Evolutionary conservation across 805 yeast species (phyloP).

Genomic region (Babjeviella inositovora): DNA sequence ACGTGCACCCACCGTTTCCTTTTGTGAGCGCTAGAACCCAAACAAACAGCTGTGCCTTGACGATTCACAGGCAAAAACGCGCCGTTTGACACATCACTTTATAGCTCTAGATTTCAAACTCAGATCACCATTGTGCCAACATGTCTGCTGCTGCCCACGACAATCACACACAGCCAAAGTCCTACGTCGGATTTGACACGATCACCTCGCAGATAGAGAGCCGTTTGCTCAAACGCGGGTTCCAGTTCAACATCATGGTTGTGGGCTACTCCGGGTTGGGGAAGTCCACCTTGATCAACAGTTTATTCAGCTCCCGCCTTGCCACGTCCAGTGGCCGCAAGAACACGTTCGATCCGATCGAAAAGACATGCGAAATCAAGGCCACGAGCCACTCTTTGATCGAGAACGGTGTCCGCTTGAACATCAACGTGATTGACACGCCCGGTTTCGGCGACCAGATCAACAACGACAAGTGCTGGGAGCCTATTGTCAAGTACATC

Average conservation of each 20-base stretch:
- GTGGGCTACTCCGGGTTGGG: constrained; percentile 94
- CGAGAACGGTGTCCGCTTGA: constrained; percentile 80
- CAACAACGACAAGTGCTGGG: constrained; percentile 93
- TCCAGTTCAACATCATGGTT: constrained; percentile 85
- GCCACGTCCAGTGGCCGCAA: constrained; percentile 63
- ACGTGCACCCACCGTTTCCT: too few species aligned
- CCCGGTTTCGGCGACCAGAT: constrained; percentile 98
- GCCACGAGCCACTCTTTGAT: constrained; percentile 52
- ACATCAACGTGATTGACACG: constrained; percentile 83
- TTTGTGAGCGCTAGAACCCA: too few species aligned
- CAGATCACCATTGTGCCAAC: too few species aligned
- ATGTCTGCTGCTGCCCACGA: constrained; percentile 1
- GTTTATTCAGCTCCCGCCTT: constrained; percentile 74
- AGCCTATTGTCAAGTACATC: constrained; percentile 83
- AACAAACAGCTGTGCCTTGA: too few species aligned
- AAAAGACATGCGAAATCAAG: constrained; percentile 75
- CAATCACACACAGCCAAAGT: constrained; percentile 36
- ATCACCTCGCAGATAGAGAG: constrained; percentile 92
- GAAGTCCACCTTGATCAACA: constrained; percentile 81
- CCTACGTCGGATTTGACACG: constrained; percentile 92
- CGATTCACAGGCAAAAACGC: too few species aligned
- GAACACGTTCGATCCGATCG: constrained; percentile 51
- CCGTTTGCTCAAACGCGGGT: constrained; percentile 81
- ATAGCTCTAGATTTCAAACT: too few species aligned
- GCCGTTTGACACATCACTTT: too few species aligned